These are phyloP conservation scores for Tricholoma furcatifolium DNA, from an alignment of 768 basidiomycete species.

Conservation along the genomic window DNA sequence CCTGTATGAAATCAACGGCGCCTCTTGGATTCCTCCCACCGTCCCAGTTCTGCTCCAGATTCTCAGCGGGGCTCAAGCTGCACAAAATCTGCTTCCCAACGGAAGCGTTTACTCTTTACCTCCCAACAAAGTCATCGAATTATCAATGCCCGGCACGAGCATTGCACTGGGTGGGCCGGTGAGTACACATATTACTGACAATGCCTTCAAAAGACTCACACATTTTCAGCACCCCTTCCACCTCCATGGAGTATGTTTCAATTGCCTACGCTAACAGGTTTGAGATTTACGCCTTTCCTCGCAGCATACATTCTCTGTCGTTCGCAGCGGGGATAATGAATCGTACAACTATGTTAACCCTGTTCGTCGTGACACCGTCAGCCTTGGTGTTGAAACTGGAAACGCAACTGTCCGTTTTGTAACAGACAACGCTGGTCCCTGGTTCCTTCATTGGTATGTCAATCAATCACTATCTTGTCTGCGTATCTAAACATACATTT, in stretches of 20 bases:
- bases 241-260: conserved; percentile 36
- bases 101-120: conserved; percentile 44
- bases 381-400: conserved; percentile 18
- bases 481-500: not conserved
- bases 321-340: conserved; percentile 37
- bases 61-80: conserved; percentile 31
- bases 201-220: not conserved
- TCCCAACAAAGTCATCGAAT: conserved; percentile 43
- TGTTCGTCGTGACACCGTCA: conserved; percentile 18
- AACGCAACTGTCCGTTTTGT: conserved; percentile 54
- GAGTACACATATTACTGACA: conserved; percentile 10
- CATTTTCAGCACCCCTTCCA: conserved; percentile 38
- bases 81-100: conserved; percentile 34
- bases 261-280: no score
- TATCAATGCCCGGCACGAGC: conserved; percentile 41
- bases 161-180: conserved; percentile 30
- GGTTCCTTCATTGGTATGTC: conserved; percentile 35
- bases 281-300: not conserved
- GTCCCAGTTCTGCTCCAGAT: conserved; percentile 47
- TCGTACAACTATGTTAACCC: conserved; percentile 49
- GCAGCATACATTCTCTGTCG: conserved; percentile 37
- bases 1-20: conserved; percentile 32
- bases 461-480: conserved; percentile 4
- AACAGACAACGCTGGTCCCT: conserved; percentile 65
- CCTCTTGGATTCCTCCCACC: conserved; percentile 31